Conservation (phyloP, 139 green algal species). For the Tetradesmus obliquus region DNA sequence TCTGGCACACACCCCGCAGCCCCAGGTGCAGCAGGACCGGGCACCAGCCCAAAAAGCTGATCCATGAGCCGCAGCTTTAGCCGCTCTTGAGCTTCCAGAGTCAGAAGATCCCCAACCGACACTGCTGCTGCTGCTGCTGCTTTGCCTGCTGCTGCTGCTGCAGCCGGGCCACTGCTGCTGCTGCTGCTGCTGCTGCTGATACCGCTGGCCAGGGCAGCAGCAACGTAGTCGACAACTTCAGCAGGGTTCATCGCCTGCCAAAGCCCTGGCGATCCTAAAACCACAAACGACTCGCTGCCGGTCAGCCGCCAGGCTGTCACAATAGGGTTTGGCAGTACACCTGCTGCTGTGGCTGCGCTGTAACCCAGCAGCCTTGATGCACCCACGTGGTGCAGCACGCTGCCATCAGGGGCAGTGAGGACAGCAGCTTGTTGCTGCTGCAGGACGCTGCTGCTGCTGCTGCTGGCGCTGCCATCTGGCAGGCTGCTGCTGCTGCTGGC, state of each 20-base stretch:
- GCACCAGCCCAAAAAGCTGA: neutral
- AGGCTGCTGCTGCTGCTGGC: neutral
- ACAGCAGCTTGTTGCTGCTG: neutral
- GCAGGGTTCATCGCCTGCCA: constrained; percentile 39
- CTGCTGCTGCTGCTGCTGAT: neutral
- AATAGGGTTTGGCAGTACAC: neutral
- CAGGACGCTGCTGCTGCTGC: neutral
- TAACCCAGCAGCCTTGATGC: constrained; percentile 26
- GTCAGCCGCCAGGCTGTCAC: constrained; percentile 30
- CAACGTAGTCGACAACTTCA: constrained; percentile 37
- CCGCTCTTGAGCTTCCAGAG: constrained; percentile 33
- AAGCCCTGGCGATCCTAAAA: constrained; percentile 13
- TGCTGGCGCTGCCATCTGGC: neutral
- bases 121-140: neutral
- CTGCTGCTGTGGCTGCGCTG: neutral
- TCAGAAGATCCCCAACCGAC: constrained; percentile 17
- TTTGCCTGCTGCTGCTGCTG: neutral
- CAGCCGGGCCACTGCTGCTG: too few species aligned
- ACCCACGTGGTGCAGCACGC: neutral
- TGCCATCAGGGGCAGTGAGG: constrained; percentile 11
- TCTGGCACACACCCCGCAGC: constrained; percentile 1
- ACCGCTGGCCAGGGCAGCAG: constrained; percentile 12
- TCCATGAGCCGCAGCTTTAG: constrained; percentile 38
- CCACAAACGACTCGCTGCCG: constrained; percentile 25
- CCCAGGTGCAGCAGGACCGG: neutral